These are phyloP conservation scores for Pseudogymnoascus sp. DNA, from an alignment of 2,329 filamentous ascomycete genomes.

Conservation along the genomic window DNA sequence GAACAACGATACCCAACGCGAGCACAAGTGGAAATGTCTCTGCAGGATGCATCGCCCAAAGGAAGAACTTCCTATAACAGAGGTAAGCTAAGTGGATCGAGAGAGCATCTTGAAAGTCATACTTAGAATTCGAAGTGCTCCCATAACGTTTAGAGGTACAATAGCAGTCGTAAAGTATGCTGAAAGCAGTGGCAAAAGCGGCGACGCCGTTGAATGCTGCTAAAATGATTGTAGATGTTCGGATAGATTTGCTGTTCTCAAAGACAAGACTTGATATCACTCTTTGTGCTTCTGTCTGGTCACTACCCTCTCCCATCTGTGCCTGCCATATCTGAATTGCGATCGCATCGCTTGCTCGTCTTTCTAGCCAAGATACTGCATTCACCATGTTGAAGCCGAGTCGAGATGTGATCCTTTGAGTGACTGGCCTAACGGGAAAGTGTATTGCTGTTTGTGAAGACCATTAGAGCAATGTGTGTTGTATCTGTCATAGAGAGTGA, in stretches of 20 bases:
- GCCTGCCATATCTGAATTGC: conserved; percentile 7
- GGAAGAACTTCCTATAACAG: conserved; percentile 28
- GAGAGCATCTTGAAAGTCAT: conserved; percentile 28
- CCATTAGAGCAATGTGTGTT: conserved; percentile 8
- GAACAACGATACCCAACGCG: conserved; percentile 51
- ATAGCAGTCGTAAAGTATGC: conserved; percentile 49
- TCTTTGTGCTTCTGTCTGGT: not conserved
- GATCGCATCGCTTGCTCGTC: not conserved
- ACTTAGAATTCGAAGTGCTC: conserved; percentile 34
- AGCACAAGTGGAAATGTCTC: conserved; percentile 48
- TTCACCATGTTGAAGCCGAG: conserved; percentile 8
- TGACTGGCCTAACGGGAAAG: conserved; percentile 7
- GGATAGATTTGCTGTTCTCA: conserved; percentile 44
- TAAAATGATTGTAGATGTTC: conserved; percentile 56
- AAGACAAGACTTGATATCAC: conserved; percentile 30
- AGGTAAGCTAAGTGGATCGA: not conserved
- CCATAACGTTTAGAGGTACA: conserved; percentile 30
- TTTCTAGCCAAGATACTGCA: not conserved
- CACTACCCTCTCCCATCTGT: not conserved
- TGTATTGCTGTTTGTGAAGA: not conserved
- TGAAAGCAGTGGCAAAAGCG: conserved; percentile 49
- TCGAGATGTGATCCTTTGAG: not conserved
- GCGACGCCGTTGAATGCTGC: conserved; percentile 55
- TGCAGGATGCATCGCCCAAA: conserved; percentile 31
- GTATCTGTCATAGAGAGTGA: not conserved